phyloP scores from a whole-genome alignment of 1,284 basidiomycete species.

The Cryptococcus wingfieldii region DNA sequence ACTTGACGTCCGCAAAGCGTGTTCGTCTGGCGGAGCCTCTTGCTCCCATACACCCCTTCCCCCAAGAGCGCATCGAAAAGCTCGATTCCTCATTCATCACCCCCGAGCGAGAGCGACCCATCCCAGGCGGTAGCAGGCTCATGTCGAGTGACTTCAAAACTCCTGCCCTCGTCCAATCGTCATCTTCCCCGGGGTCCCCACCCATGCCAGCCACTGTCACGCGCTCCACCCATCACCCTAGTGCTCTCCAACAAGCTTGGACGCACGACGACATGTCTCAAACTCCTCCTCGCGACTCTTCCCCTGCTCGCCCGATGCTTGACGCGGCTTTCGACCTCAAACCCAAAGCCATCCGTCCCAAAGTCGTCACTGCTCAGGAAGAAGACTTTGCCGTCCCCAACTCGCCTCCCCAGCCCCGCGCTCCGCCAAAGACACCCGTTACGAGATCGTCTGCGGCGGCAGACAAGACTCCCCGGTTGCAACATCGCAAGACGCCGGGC shows the following conservation, averaged over 20 bases:
- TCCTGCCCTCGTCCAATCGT: slow-evolving; percentile 40
- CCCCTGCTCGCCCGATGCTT: slow-evolving; percentile 27
- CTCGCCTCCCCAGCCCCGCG: slow-evolving; percentile 8
- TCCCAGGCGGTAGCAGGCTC: slow-evolving; percentile 7
- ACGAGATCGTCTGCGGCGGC: slow-evolving; percentile 39
- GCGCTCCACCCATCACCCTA: slow-evolving; percentile 39
- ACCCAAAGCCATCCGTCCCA: slow-evolving; percentile 17
- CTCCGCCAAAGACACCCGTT: slow-evolving; percentile 41
- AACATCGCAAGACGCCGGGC: slow-evolving; percentile 22
- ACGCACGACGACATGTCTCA: slow-evolving; percentile 39
- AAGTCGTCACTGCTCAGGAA: slow-evolving; percentile 10
- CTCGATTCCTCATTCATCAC: slow-evolving; percentile 41
- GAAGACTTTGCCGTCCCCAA: slow-evolving; percentile 12
- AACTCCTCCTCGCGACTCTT: slow-evolving; percentile 12
- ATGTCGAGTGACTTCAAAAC: slow-evolving; percentile 39
- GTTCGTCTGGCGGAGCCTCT: slow-evolving; percentile 35
- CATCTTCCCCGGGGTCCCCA: slow-evolving; percentile 47
- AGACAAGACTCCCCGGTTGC: slow-evolving; percentile 21
- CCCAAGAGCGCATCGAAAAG: slow-evolving; percentile 21
- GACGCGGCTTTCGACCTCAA: slow-evolving; percentile 44
- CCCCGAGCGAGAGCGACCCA: slow-evolving; percentile 33
- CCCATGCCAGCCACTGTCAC: slow-evolving; percentile 46
- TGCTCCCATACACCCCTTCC: slow-evolving; percentile 26
- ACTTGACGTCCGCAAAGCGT: slow-evolving; percentile 34
- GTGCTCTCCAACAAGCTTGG: slow-evolving; percentile 40